These are phyloP conservation scores for Citropsis articulata DNA, from an alignment of 345 rosid genomes.

Conservation along the genomic window DNA sequence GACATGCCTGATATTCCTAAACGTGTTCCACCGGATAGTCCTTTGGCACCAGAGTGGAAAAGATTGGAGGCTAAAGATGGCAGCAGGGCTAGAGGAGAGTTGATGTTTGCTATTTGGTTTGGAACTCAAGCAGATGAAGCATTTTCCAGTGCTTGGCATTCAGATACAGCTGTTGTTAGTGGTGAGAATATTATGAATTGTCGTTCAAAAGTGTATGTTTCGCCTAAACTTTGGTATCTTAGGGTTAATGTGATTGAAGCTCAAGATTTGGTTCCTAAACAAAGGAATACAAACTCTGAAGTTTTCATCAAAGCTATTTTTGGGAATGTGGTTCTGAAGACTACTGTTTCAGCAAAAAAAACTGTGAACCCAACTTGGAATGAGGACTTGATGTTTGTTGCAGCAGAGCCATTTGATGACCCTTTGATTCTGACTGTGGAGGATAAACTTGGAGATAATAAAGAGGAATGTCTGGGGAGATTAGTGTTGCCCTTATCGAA, in stretches of 20 bases:
- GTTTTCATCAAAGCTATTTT: conserved; percentile 34
- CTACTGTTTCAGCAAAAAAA: conserved; percentile 27
- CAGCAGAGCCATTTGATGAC: conserved; percentile 46
- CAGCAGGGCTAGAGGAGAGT: conserved; percentile 22
- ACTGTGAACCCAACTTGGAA: conserved; percentile 39
- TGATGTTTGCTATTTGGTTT: conserved; percentile 47
- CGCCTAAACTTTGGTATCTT: conserved; percentile 44
- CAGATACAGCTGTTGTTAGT: conserved; percentile 35
- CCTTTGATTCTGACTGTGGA: conserved; percentile 36
- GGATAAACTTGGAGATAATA: conserved; percentile 27
- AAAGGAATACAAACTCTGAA: conserved; percentile 28
- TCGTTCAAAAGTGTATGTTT: conserved; percentile 36
- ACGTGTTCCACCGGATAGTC: conserved; percentile 37
- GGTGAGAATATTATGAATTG: conserved; percentile 25
- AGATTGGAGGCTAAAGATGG: conserved; percentile 31
- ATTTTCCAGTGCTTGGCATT: conserved; percentile 40
- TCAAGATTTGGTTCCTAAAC: conserved; percentile 39
- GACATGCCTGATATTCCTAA: conserved; percentile 31
- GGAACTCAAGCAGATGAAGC: conserved; percentile 49
- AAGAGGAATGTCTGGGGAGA: conserved; percentile 34
- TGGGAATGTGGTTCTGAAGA: conserved; percentile 33
- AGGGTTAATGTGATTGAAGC: conserved; percentile 41
- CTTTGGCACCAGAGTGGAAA: conserved; percentile 45
- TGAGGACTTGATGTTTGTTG: conserved; percentile 54
- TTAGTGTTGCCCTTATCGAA: conserved; percentile 25